Evolutionary conservation across 805 yeast species (phyloP), one percentile per base, ranked within the genome.

Genomic region (Candida maesae): DNA sequence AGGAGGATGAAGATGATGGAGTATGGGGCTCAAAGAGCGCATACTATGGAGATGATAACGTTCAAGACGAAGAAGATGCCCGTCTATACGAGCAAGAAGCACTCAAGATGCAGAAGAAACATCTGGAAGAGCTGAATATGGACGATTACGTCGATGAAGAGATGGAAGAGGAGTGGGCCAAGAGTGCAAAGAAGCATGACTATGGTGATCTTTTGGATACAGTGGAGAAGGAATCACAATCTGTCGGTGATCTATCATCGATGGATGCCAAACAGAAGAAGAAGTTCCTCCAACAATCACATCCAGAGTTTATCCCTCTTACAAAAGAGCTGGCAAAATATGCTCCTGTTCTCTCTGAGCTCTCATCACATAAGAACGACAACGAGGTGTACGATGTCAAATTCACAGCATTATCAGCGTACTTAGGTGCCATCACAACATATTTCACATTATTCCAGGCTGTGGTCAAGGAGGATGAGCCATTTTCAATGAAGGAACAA

Each of bases 81-180:
- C 80, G 78, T 47, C 80, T 77, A 47, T 81, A 89, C 64, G 93
- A 91, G 43, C 80, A 78, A 52, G 97, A 93, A 64, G 98, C 98
- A 0, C 57, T 86, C 36, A 79, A 88, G 56, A 79, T 87, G 51
- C 97, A 90, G 64, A 84, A 84, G 66, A 73, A 76, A 51, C 89
- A 89, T 60, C 64, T 87, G 44, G 78, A 78, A 50, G 95, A 84
- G 33, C 68, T 90, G 52, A 77, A 79, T 35, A 80, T 84, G 74
- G 85, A 73, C 20, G 93, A 84, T 59, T 81, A 73, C 58, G 65
- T 82, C 52, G 93, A 87, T 48, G 95, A 87, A 42, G 90, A 81
- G 42, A 75, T 79, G 62, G 71, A 78, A 50, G 89, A 78, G 20
- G 95, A 84, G 49, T 91, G 97, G 96, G 68, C 74, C 27, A 73